Conservation (phyloP, 257 asterid genomes). For the Nicotiana sylvestris region DNA sequence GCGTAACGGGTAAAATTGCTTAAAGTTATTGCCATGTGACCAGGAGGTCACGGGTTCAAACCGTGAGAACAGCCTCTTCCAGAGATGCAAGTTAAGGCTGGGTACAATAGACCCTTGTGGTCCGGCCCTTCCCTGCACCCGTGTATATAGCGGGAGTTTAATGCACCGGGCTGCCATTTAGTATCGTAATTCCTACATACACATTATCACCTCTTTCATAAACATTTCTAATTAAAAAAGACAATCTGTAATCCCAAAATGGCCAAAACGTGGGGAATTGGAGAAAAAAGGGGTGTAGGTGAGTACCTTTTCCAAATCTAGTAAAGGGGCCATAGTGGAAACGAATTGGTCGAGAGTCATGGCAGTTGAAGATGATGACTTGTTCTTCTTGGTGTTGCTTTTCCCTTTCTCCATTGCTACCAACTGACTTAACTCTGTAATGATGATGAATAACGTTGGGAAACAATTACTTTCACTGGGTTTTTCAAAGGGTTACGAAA, state of each 20-base stretch:
- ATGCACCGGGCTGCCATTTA: too few relatives aligned
- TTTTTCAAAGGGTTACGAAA: not conserved
- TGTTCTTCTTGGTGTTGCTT: not conserved
- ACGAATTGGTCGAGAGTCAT: conserved; percentile 81
- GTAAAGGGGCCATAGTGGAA: conserved; percentile 80
- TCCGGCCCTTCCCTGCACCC: too few relatives aligned
- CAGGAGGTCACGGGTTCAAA: too few relatives aligned
- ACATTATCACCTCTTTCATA: not conserved
- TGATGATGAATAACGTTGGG: not conserved
- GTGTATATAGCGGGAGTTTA: too few relatives aligned
- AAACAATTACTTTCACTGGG: not conserved
- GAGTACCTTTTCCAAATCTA: conserved; percentile 85
- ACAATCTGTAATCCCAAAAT: not conserved
- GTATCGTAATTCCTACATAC: not conserved
- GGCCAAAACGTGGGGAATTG: not conserved
- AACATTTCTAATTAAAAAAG: not conserved
- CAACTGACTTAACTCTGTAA: not conserved
- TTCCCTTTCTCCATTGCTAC: conserved; percentile 53
- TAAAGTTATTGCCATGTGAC: too few relatives aligned
- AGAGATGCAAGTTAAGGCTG: too few relatives aligned
- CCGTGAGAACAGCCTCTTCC: too few relatives aligned
- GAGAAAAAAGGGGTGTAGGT: not conserved
- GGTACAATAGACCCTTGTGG: too few relatives aligned
- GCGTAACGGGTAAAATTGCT: too few relatives aligned
- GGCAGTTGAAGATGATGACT: conserved; percentile 17